Evolutionary conservation across 1,139 yeast genomes (phyloP), one percentile per base, ranked within the genome.

Genomic region (Scheffersomyces lignicola): DNA sequence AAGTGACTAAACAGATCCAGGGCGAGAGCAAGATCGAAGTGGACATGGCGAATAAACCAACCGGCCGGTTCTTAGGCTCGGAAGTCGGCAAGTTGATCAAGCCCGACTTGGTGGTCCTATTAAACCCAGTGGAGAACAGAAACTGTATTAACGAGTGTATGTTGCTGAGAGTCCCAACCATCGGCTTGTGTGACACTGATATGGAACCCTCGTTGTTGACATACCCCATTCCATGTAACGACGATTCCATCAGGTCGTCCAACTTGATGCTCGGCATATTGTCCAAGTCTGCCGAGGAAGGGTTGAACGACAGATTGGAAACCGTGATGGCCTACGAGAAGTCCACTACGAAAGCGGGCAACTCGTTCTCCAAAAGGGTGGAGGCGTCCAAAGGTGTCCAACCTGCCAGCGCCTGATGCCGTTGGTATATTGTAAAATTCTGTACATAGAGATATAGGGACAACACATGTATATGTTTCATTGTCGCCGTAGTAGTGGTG

Each of bases 221-320:
- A 2, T 92, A 92, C 59, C 95, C 97, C 33, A 86, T 92, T 47
- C 97, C 98, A 17, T 95, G 95, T 43, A 92, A 92, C 54, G 97
- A 92, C 59, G 97, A 90, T 57, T 83, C 95, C n/a, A 66, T 80
- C 40, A 77, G 98, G 56, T 78, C 95, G 10, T 79, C 84, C 4
- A 83, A 85, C 45, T 68, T 92, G 49, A 75, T 92, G 52, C 68
- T 80, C 36, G 97, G 98, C 41, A 81, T 90, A 13, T 70, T 92
- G 47, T 82, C 95, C 15, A 81, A 76, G 53, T 89, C 97, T 12
- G 97, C 95, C 17, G 81, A 84, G 56, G 73, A 71, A 34, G 98
- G 98, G 27, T 68, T 80, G 39, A 60, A 69, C 30, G 73, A 69
- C 41, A 76, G 96, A 56, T 57, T 78, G 33, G 54, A 56, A 32